Percentiles rank a stretch among this genome's conserved stretches.
Conservation (phyloP, 2,329 filamentous ascomycete genomes). For the Dothiorella sarmentorum region DNA sequence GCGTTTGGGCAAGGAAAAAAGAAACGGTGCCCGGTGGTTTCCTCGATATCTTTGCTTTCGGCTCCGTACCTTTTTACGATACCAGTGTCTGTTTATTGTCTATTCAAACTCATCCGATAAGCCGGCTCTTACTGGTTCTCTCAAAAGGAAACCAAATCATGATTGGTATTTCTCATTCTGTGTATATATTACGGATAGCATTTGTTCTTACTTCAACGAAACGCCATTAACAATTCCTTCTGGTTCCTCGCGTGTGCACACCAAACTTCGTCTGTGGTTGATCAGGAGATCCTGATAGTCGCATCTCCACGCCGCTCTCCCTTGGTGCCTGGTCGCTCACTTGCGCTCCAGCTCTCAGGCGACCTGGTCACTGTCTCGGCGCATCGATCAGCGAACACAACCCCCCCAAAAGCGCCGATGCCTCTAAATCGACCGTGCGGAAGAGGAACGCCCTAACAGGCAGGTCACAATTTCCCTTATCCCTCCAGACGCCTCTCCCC, state of each 20-base stretch:
- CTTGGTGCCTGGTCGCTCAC: background rate
- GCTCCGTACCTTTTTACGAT: background rate
- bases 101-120: slow-evolving; percentile 14
- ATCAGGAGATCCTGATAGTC: slow-evolving; percentile 13
- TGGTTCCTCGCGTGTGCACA: background rate
- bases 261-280: background rate
- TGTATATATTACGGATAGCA: slow-evolving; percentile 11
- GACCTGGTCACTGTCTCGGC: no score
- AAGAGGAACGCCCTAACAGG: no score
- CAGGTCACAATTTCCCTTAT: no score
- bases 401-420: no score
- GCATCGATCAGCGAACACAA: no score
- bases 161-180: background rate
- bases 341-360: no score
- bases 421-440: no score
- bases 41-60: background rate
- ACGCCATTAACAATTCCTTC: background rate
- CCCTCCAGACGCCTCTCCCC: no score
- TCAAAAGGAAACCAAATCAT: background rate
- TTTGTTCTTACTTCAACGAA: background rate
- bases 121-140: slow-evolving; percentile 12
- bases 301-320: background rate
- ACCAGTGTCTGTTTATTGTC: slow-evolving; percentile 16
- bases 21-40: slow-evolving; percentile 2
- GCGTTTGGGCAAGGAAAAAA: background rate